Percentiles rank a stretch among this genome's conserved stretches.
Conservation (phyloP, 805 yeast genomes). For the Starmerella stigmatis region DNA sequence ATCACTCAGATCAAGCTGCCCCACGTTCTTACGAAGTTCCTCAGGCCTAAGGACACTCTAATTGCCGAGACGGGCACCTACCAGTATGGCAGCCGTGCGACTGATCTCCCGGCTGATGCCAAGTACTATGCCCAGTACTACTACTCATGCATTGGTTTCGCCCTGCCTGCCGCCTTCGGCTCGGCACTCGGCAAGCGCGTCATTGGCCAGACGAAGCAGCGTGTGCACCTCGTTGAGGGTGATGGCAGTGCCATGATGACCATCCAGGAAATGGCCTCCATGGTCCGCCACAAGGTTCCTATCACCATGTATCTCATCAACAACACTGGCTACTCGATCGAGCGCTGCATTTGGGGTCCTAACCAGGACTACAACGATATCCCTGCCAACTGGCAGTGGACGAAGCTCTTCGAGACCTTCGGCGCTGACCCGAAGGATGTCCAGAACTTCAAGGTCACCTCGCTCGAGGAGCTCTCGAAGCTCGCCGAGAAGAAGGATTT, state of each 20-base stretch:
- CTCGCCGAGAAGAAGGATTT: conserved; percentile 34
- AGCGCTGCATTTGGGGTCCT: conserved; percentile 75
- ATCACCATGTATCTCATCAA: conserved; percentile 69
- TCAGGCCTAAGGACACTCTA: conserved; percentile 58
- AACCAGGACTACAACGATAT: conserved; percentile 70
- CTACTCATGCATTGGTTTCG: conserved; percentile 80
- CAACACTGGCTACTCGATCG: conserved; percentile 84
- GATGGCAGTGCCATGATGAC: conserved; percentile 97
- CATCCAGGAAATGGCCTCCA: conserved; percentile 66
- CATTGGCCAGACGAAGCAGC: conserved; percentile 33
- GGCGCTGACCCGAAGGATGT: conserved; percentile 28
- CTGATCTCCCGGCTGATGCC: conserved; percentile 47
- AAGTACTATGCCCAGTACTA: conserved; percentile 51
- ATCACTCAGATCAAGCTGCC: conserved; percentile 30
- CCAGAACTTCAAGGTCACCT: conserved; percentile 32
- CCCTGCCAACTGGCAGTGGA: conserved; percentile 74
- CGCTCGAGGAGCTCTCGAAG: conserved; percentile 34
- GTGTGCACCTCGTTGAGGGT: conserved; percentile 70
- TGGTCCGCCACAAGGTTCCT: conserved; percentile 46
- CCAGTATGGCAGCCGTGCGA: conserved; percentile 64
- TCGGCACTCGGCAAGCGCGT: conserved; percentile 49
- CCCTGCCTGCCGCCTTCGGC: conserved; percentile 79
- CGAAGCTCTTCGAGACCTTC: conserved; percentile 51
- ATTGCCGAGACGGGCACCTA: conserved; percentile 77
- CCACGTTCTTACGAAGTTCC: conserved; percentile 34